Conservation (phyloP, 805 yeast genomes). For the Lachancea fermentati region DNA sequence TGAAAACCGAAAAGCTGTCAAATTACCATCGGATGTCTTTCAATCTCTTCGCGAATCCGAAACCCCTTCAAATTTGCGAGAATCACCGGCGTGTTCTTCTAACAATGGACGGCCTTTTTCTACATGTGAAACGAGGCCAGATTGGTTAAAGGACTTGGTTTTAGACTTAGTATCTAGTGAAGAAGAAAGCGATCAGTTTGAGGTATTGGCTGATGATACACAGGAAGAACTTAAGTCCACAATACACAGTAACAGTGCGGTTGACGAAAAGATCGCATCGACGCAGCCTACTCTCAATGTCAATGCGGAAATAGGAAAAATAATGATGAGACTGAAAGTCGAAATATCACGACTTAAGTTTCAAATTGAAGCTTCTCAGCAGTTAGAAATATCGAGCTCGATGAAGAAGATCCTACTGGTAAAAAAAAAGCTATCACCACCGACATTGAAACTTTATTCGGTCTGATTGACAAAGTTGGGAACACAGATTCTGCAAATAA, state of each 20-base stretch:
- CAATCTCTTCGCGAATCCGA: no score
- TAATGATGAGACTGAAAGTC: constrained; percentile 7
- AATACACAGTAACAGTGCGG: no score
- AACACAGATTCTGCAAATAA: background rate
- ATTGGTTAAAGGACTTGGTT: constrained; percentile 5
- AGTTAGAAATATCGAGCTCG: background rate
- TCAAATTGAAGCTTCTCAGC: constrained; percentile 1
- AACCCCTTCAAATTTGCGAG: no score
- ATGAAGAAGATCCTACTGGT: constrained; percentile 50
- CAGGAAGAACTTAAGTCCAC: no score
- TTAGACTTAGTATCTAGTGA: constrained; percentile 12
- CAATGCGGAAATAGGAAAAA: constrained; percentile 5
- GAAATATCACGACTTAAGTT: constrained; percentile 5
- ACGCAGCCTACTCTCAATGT: constrained; percentile 1
- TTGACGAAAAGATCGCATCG: no score
- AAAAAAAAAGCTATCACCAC: constrained; percentile 10
- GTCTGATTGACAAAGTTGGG: background rate
- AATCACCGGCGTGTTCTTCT: no score
- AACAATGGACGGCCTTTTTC: no score
- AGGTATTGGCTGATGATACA: no score
- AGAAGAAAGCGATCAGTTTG: constrained; percentile 18
- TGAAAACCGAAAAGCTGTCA: no score
- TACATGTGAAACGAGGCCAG: constrained; percentile 1
- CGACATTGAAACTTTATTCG: constrained; percentile 4
- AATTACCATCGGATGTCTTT: no score